These are phyloP conservation scores for Diaporthe ilicicola DNA, from an alignment of 2,329 filamentous ascomycete species.

Conservation along the genomic window DNA sequence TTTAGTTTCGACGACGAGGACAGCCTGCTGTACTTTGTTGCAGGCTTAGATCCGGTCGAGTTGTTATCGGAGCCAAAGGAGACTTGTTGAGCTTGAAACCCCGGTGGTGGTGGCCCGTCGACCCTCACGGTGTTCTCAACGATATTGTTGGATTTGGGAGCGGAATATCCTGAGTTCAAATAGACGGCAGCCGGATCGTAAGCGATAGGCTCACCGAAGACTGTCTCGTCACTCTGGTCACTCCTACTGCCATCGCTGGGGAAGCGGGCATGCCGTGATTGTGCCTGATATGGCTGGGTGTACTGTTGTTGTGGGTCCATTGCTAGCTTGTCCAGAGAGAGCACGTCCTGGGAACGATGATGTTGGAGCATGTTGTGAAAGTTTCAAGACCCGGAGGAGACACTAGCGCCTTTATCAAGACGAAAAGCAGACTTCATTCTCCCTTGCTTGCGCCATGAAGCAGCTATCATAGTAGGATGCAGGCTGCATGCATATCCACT, in stretches of 20 bases:
- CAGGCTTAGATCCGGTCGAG: not conserved
- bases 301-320: not conserved
- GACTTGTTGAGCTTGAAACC: not conserved
- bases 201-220: not conserved
- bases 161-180: not conserved
- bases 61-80: not conserved
- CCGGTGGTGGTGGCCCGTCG: not conserved
- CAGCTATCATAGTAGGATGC: not conserved
- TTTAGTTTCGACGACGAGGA: not conserved
- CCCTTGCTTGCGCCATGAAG: not conserved
- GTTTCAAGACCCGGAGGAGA: not conserved
- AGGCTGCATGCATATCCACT: not conserved
- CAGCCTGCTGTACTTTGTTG: not conserved
- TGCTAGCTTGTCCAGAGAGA: not conserved
- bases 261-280: not conserved
- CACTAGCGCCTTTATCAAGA: not conserved
- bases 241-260: conserved; percentile 1
- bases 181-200: conserved; percentile 3
- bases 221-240: conserved; percentile 5
- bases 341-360: not conserved
- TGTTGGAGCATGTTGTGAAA: not conserved
- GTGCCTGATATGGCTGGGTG: not conserved
- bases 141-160: not conserved
- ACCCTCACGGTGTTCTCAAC: not conserved
- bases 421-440: not conserved